phyloP scores from a whole-genome alignment of 2,329 filamentous ascomycete species.

The Penicillium fuscoglaucum region DNA sequence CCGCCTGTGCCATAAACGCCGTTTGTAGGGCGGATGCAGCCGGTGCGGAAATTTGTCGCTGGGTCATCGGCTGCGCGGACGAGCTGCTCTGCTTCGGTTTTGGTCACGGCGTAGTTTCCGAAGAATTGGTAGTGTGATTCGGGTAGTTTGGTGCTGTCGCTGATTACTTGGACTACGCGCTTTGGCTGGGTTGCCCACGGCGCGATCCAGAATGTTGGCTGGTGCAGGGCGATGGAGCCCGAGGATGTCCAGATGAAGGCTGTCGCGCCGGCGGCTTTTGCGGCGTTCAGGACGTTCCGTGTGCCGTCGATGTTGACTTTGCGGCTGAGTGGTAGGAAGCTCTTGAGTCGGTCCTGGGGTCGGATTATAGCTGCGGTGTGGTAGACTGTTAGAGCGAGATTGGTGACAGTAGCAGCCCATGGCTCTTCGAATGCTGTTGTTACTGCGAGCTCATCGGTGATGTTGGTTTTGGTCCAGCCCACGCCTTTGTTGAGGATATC shows the following conservation, averaged over 20 bases:
- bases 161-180: slow-evolving; percentile 49
- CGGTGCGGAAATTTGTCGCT: slow-evolving; percentile 50
- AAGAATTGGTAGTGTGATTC: slow-evolving; percentile 48
- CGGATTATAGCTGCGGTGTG: slow-evolving; percentile 59
- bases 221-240: slow-evolving; percentile 47
- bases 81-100: slow-evolving; percentile 54
- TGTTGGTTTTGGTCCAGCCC: slow-evolving; percentile 52
- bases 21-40: slow-evolving; percentile 56
- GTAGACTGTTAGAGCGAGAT: slow-evolving; percentile 56
- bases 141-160: slow-evolving; percentile 45
- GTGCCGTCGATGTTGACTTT: slow-evolving; percentile 56
- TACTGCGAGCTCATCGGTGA: slow-evolving; percentile 50
- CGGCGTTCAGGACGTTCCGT: slow-evolving; percentile 51
- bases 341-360: slow-evolving; percentile 50
- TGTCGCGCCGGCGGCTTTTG: slow-evolving; percentile 49
- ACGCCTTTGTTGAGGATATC: slow-evolving; percentile 48
- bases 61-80: slow-evolving; percentile 49
- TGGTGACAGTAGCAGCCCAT: slow-evolving; percentile 47
- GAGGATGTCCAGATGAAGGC: slow-evolving; percentile 58
- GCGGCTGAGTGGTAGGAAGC: slow-evolving; percentile 49
- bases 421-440: slow-evolving; percentile 49
- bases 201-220: slow-evolving; percentile 46
- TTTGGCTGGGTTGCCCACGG: slow-evolving; percentile 47
- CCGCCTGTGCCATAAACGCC: slow-evolving; percentile 54
- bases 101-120: slow-evolving; percentile 53